Percentiles rank a stretch among this genome's conserved stretches.
phyloP scores from a whole-genome alignment of 208 protist species.

The Polymyxa betae region DNA sequence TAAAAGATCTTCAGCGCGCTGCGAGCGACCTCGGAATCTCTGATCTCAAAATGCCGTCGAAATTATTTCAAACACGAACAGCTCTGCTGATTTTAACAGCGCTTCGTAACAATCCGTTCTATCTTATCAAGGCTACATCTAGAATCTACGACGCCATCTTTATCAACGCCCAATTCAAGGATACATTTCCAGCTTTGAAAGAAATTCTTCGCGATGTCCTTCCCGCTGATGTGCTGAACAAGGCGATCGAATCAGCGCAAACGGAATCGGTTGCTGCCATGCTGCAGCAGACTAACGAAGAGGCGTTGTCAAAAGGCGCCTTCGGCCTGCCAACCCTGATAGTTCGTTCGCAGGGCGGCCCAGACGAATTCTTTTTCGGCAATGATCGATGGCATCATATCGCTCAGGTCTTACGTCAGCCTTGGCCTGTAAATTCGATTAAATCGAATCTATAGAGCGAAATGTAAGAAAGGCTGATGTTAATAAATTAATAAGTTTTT shows the following conservation, averaged over 20 bases:
- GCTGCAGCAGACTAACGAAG: not conserved
- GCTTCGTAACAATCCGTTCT: no score
- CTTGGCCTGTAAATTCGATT: not conserved
- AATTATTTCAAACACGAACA: no score
- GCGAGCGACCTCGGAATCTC: not conserved
- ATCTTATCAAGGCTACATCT: no score
- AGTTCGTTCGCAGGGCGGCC: not conserved
- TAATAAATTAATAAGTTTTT: no score
- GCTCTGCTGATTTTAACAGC: no score
- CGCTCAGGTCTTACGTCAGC: not conserved
- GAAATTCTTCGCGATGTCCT: no score
- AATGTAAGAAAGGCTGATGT: no score
- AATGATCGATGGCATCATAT: not conserved
- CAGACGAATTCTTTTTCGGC: constrained; percentile 8
- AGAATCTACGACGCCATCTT: no score
- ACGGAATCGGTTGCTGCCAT: not conserved
- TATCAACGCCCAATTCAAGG: no score
- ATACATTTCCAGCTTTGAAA: no score
- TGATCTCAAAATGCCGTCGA: not conserved
- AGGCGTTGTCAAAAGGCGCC: not conserved
- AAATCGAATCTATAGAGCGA: no score
- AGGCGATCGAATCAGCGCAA: not conserved
- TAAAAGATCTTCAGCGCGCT: not conserved
- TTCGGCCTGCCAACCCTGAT: not conserved
- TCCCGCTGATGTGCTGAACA: not conserved